phyloP scores from a whole-genome alignment of 2,329 filamentous ascomycete genomes.

The Knufia fluminis region DNA sequence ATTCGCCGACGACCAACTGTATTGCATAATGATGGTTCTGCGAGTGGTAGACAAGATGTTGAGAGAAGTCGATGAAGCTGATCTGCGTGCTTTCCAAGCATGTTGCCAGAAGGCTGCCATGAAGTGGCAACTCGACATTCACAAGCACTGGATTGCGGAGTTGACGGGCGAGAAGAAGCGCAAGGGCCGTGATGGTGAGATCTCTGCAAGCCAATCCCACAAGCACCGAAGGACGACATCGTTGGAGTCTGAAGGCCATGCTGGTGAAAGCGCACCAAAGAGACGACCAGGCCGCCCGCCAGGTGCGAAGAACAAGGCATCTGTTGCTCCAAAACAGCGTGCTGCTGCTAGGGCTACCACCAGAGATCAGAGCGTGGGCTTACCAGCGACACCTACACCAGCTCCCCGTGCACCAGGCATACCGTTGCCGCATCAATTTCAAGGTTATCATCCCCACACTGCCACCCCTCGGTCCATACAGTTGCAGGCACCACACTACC shows the following conservation, averaged over 20 bases:
- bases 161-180: neutral
- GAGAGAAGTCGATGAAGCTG: neutral
- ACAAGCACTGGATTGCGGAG: neutral
- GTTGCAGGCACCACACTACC: no score
- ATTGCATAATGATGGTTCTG: neutral
- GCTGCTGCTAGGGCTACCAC: neutral
- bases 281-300: neutral
- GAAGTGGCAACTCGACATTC: conserved; percentile 1
- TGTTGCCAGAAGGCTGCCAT: neutral
- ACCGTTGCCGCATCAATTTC: no score
- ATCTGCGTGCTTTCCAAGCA: neutral
- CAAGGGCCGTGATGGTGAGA: neutral
- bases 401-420: neutral
- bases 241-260: neutral
- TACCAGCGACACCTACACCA: neutral
- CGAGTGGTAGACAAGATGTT: neutral
- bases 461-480: no score
- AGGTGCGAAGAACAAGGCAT: neutral
- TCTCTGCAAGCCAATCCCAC: no score
- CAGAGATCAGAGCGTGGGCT: neutral
- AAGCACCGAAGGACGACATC: neutral
- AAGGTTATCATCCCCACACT: no score
- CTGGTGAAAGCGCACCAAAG: neutral
- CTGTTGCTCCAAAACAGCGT: neutral
- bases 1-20: neutral